A percentile compares a stretch with the other conserved stretches of the same genome.
phyloP scores from a whole-genome alignment of 2,329 filamentous ascomycete genomes.

The Scedosporium dehoogii region DNA sequence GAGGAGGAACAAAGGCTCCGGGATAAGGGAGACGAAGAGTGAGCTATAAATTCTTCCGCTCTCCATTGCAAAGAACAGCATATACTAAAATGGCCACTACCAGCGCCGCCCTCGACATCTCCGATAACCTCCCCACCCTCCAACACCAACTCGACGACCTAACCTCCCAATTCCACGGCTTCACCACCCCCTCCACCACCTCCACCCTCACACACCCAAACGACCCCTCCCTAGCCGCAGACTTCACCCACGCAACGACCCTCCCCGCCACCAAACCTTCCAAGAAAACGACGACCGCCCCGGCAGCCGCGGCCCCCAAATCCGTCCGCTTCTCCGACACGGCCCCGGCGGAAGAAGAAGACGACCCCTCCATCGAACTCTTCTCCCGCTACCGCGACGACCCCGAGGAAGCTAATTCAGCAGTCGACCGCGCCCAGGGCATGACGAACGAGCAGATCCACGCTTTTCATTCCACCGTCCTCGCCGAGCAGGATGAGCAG shows the following conservation, averaged over 20 bases:
- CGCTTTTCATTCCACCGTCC: slow-evolving; percentile 67
- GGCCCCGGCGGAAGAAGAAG: slow-evolving; percentile 29
- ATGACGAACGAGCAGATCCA: slow-evolving; percentile 82
- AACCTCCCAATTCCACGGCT: slow-evolving; percentile 68
- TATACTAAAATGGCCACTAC: not conserved
- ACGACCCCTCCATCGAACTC: slow-evolving; percentile 35
- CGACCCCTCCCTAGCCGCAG: slow-evolving; percentile 47
- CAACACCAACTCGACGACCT: slow-evolving; percentile 68
- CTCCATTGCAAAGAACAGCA: not conserved
- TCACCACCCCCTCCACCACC: slow-evolving; percentile 38
- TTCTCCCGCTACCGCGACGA: slow-evolving; percentile 61
- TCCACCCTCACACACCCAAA: slow-evolving; percentile 51
- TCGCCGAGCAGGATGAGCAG: slow-evolving; percentile 87
- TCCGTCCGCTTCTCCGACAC: slow-evolving; percentile 81
- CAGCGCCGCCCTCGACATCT: slow-evolving; percentile 38
- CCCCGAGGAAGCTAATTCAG: slow-evolving; percentile 23
- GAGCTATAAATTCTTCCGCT: slow-evolving; percentile 15
- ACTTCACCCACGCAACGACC: slow-evolving; percentile 55
- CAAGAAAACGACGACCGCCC: slow-evolving; percentile 21
- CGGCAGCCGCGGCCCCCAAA: slow-evolving; percentile 39
- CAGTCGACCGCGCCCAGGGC: slow-evolving; percentile 39
- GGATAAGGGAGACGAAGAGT: slow-evolving; percentile 55
- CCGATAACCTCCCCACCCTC: slow-evolving; percentile 58
- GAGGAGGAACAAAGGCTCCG: slow-evolving; percentile 53
- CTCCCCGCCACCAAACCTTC: slow-evolving; percentile 15